Base-by-base conservation (phyloP, 768 basidiomycete genomes). In the Hortiboletus campestris region DNA sequence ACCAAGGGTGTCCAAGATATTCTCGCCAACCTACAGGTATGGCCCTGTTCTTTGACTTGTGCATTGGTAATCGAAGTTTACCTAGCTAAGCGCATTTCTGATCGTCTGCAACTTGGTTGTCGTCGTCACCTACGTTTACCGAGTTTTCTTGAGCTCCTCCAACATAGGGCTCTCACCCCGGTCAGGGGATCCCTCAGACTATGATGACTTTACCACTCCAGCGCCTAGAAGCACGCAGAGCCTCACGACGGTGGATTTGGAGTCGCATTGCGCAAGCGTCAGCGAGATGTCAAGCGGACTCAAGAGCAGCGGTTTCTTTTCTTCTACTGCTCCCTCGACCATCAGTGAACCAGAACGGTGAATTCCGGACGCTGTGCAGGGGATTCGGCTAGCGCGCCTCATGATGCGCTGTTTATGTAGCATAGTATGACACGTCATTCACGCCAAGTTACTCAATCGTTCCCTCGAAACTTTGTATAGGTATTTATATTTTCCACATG, bases 191-290 rank as follows among this genome's bases (percentile, higher is more conserved):
- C 36, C 25, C 16, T 6, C n/a, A 1, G 41, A 31, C 0, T 46
- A 58, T 2, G 59, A 61, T 8, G 60, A 62, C 17, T 62, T 62
- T 7, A 62, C 60, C 12, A 54, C 49, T 1, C 60, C 51, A 10
- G 1, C 32, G 2, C n/a, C 19, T 12, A 20, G 28, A 25, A 31
- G 31, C n/a, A 29, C 32, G 1, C 38, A 10, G 4, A 14, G 11
- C 20, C 31, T 58, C 3, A 62, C 61, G 17, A 47, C 46, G 10
- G 60, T 62, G 34, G 51, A 62, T 12, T 19, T 62, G 38, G 31
- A 56, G 8, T 9, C 13, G 31, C 4, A 14, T 39, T 11, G 6
- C 32, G 19, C 6, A 12, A 34, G 16, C 12, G 2, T 14, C 10
- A 46, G 10, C 25, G 12, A 5, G 28, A 25, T 25, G 25, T 25